Base-by-base conservation (phyloP, 257 asterid genomes). In the Gentiana straminea region DNA sequence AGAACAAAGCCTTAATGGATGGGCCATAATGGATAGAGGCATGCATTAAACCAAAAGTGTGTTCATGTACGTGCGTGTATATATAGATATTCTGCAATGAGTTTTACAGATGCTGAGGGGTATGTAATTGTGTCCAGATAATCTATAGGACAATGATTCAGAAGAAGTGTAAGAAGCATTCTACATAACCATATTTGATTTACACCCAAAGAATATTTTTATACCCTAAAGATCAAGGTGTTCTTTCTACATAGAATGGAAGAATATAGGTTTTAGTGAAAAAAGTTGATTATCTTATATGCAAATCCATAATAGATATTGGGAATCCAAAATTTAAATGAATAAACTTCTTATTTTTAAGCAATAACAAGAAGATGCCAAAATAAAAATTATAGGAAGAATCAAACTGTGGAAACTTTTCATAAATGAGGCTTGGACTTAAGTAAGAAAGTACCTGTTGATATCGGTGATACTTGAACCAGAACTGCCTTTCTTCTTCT, bases 401-500 rank as follows among this genome's bases (percentile, higher is more conserved):
- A 41, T 5, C 2, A 41, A 41, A 41, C 1, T 15, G 1, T 51
- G 8, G 38, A 24, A 13, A 10, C 9, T 53, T 8, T 2, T 2
- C 34, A 24, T 6, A 3, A 1, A 13, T 24, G 33, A 56, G 11
- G 11, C 4, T 35, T 39, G 5, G 33, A 48, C 35, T 67, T 45
- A 12, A 52, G 68, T 41, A 52, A 55, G 48, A 36, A 52, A 36
- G 3, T 15, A 91, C 98, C 87, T 82, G 76, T 81, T 79, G 64
- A 84, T 56, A 68, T 86, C 64, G 3, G 75, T 77, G 54, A 75
- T 68, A 57, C 79, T 75, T 58, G 89, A 68, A 60, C 75, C 78
- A 6, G 70, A 48, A 63, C 47, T 39, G 58, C 86, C 79, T 54
- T 60, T 69, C 69, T 77, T 86, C 64, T 64, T 62, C 84, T 70